phyloP scores from a whole-genome alignment of 305 asterid genomes.

The Fraxinus baroniana region DNA sequence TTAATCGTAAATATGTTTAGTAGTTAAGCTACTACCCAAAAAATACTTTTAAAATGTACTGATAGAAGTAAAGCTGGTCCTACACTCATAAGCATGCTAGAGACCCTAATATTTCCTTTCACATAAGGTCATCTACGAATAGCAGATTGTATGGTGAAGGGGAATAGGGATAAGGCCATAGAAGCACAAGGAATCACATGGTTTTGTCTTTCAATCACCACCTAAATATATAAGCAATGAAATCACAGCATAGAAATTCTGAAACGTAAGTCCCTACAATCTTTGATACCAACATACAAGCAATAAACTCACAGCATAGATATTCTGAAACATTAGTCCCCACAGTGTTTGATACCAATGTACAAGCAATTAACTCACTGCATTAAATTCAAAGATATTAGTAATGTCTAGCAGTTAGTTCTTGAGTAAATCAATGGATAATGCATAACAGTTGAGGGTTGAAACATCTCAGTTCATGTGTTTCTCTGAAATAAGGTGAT shows the following conservation, averaged over 20 bases:
- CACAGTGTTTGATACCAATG: not conserved
- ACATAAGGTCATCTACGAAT: not conserved
- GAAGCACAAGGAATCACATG: not conserved
- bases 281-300: not conserved
- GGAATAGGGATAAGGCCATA: not conserved
- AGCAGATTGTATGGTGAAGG: not conserved
- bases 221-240: not conserved
- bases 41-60: not conserved
- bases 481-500: not conserved
- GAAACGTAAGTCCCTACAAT: too few relatives aligned
- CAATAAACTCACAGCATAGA: not conserved
- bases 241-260: not conserved
- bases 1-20: not conserved
- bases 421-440: not conserved
- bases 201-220: not conserved
- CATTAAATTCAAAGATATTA: not conserved
- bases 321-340: conserved; percentile 9
- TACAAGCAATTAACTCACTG: not conserved
- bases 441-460: not conserved
- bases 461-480: not conserved
- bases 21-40: not conserved
- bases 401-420: not conserved
- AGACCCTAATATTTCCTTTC: not conserved
- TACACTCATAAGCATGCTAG: not conserved
- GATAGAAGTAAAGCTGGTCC: not conserved